Conservation (phyloP, 176 grass and related monocot genomes). For the Oryza officinalis region DNA sequence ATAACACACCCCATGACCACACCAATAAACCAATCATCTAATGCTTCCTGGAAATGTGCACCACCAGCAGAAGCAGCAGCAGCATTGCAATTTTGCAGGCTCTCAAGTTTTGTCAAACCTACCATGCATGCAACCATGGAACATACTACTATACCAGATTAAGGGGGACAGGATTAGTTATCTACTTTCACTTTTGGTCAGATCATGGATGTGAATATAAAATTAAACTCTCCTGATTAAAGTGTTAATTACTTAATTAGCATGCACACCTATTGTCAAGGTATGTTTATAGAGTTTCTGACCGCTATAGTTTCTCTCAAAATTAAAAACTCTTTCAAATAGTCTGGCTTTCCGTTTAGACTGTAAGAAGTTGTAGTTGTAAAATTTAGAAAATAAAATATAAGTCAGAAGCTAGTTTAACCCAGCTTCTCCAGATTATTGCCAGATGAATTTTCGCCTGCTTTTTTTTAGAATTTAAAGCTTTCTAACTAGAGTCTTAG, state of each 20-base stretch:
- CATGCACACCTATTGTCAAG: not conserved
- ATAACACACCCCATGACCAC: slow-evolving; percentile 37
- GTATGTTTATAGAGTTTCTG: no score
- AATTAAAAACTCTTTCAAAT: no score
- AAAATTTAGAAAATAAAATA: no score
- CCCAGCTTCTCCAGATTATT: no score
- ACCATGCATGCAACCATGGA: not conserved
- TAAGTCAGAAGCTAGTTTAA: no score
- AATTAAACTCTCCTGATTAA: not conserved
- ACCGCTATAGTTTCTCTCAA: no score
- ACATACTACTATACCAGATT: slow-evolving; percentile 8
- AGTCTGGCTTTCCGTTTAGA: no score
- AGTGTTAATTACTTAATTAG: not conserved
- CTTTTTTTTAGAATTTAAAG: no score
- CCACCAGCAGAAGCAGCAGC: not conserved
- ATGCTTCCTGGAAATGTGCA: slow-evolving; percentile 28
- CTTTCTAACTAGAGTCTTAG: not conserved
- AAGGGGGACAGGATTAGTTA: not conserved
- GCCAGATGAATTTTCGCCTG: no score
- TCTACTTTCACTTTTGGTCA: slow-evolving; percentile 28
- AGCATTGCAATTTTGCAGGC: slow-evolving; percentile 4
- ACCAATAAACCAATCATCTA: slow-evolving; percentile 46
- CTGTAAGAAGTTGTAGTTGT: no score
- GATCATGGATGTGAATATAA: not conserved
- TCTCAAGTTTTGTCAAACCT: slow-evolving; percentile 17